phyloP scores from a whole-genome alignment of 2,329 filamentous ascomycete genomes.

The Neofusicoccum laricinum region DNA sequence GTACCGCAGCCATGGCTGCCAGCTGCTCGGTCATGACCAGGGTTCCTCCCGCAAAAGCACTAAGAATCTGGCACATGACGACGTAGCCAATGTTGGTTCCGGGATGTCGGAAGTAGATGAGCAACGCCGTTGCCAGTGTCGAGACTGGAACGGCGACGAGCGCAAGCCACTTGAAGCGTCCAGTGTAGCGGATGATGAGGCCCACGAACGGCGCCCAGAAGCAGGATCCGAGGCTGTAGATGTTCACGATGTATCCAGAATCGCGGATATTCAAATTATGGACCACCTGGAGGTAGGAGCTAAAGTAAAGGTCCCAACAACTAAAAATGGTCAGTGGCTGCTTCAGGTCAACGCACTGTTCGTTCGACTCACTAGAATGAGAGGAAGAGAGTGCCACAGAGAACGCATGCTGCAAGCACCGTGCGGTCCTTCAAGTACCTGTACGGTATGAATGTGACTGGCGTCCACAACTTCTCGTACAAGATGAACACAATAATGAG shows the following conservation, averaged over 20 bases:
- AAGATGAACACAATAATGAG: conserved; percentile 37
- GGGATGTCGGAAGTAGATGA: conserved; percentile 32
- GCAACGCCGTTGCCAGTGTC: conserved; percentile 27
- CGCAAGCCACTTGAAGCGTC: conserved; percentile 20
- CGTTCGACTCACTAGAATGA: not conserved
- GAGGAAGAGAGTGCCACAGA: conserved; percentile 20
- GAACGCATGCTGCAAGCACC: conserved; percentile 57
- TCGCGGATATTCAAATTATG: conserved; percentile 20
- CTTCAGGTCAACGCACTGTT: no score
- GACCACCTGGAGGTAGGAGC: conserved; percentile 33
- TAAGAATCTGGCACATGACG: conserved; percentile 31
- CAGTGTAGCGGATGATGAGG: conserved; percentile 15
- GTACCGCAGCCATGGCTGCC: conserved; percentile 14
- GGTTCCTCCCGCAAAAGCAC: conserved; percentile 29
- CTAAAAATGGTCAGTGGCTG: not conserved
- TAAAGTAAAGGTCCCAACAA: conserved; percentile 31
- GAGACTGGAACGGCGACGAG: conserved; percentile 22
- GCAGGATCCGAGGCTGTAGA: conserved; percentile 27
- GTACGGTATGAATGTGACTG: conserved; percentile 43
- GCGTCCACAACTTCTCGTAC: conserved; percentile 37
- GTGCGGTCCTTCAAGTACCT: conserved; percentile 49
- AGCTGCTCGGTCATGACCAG: conserved; percentile 22
- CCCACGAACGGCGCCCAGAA: conserved; percentile 24
- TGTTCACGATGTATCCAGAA: conserved; percentile 28
- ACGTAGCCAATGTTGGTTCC: conserved; percentile 29